These are phyloP conservation scores for Panaeolus papilionaceus DNA, from an alignment of 768 basidiomycete genomes.

Conservation along the genomic window DNA sequence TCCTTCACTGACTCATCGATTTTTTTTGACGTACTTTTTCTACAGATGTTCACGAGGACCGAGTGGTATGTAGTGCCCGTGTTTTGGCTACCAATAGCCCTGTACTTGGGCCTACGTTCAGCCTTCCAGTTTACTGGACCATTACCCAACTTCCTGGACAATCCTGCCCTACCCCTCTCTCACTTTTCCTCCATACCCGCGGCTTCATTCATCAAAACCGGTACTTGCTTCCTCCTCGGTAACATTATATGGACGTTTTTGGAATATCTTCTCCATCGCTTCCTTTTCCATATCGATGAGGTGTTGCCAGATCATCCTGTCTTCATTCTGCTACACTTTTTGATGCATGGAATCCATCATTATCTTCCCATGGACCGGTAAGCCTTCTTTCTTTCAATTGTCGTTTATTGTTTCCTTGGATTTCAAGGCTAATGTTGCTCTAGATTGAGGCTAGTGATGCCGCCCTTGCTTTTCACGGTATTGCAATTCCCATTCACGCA, in stretches of 20 bases:
- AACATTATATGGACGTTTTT: conserved; percentile 93
- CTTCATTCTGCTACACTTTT: conserved; percentile 88
- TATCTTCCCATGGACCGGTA: conserved; percentile 96
- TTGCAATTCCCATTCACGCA: conserved; percentile 88
- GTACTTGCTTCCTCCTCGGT: conserved; percentile 79
- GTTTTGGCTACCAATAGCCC: conserved; percentile 89
- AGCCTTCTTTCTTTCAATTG: conserved; percentile 28
- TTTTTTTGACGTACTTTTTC: neutral
- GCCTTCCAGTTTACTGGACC: conserved; percentile 79
- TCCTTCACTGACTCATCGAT: conserved; percentile 17
- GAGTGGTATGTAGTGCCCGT: conserved; percentile 94
- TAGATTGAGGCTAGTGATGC: conserved; percentile 96
- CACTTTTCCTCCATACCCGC: conserved; percentile 54
- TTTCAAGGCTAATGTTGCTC: conserved; percentile 12
- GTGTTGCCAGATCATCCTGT: conserved; percentile 82
- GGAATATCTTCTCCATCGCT: conserved; percentile 93
- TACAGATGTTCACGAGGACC: conserved; percentile 80
- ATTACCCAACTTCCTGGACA: conserved; percentile 64
- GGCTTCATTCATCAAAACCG: conserved; percentile 57
- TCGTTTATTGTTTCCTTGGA: conserved; percentile 11
- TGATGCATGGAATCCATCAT: conserved; percentile 96
- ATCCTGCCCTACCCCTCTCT: conserved; percentile 61
- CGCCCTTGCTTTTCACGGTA: conserved; percentile 78
- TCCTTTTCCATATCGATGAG: conserved; percentile 95
- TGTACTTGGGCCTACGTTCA: conserved; percentile 84